Evolutionary conservation across 768 basidiomycete species (phyloP).

Genomic region (Leccinellum luteum): DNA sequence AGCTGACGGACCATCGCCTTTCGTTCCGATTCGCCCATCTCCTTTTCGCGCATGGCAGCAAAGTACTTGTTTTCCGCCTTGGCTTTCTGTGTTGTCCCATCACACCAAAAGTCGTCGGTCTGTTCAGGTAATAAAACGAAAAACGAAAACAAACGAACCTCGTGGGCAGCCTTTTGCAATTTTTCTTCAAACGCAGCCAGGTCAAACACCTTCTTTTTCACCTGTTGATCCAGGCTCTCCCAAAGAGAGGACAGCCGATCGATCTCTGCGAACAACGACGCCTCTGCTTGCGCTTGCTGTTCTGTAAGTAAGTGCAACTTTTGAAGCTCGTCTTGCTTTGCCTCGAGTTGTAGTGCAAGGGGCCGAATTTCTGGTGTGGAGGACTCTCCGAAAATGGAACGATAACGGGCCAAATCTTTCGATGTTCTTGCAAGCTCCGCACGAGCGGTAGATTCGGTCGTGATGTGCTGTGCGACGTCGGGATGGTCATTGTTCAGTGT

Average conservation of each 20-base stretch:
- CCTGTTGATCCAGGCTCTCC: constrained; percentile 78
- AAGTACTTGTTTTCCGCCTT: constrained; percentile 96
- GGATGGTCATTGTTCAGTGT: constrained; percentile 47
- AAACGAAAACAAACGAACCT: constrained; percentile 48
- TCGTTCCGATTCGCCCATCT: constrained; percentile 73
- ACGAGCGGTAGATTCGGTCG: constrained; percentile 49
- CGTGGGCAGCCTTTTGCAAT: constrained; percentile 58
- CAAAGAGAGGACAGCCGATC: constrained; percentile 85
- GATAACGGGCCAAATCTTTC: constrained; percentile 58
- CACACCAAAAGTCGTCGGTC: not conserved
- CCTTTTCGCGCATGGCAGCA: constrained; percentile 85
- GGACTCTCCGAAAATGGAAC: constrained; percentile 59
- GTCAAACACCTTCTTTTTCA: constrained; percentile 83
- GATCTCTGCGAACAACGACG: constrained; percentile 77
- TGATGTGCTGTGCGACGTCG: constrained; percentile 49
- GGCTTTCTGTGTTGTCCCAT: constrained; percentile 62
- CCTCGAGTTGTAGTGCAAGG: constrained; percentile 54
- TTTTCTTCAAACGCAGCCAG: constrained; percentile 73
- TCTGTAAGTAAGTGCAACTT: constrained; percentile 58
- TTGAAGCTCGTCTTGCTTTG: constrained; percentile 68
- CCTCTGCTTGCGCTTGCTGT: constrained; percentile 66
- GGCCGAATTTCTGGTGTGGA: constrained; percentile 47
- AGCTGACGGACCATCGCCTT: constrained; percentile 57
- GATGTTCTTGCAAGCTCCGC: constrained; percentile 46
- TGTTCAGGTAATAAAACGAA: not conserved